phyloP scores from a whole-genome alignment of 192 early-diverging fungal species.

The Coemansia sp. region DNA sequence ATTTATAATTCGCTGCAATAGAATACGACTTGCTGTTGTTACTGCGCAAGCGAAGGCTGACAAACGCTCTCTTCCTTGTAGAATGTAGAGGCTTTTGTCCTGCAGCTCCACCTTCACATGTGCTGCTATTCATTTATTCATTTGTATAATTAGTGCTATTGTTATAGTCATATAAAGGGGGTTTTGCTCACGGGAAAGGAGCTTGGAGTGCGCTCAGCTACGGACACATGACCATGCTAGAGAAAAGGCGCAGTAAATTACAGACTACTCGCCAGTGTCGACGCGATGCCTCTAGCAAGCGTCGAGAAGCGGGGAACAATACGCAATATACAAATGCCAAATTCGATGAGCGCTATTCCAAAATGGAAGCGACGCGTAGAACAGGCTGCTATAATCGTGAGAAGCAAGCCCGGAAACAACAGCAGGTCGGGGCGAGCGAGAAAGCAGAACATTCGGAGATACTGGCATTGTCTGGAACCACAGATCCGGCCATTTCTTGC shows the following conservation, averaged over 20 bases:
- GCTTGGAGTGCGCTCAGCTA: neutral
- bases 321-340: neutral
- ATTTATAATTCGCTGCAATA: neutral
- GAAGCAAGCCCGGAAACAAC: neutral
- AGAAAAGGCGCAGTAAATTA: neutral
- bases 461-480: neutral
- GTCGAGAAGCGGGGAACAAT: neutral
- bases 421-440: neutral
- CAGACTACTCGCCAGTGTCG: neutral
- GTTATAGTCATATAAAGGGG: neutral
- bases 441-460: neutral
- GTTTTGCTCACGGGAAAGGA: neutral
- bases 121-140: neutral
- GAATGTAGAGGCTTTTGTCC: neutral
- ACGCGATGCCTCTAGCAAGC: neutral
- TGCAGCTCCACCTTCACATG: neutral
- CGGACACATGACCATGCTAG: neutral
- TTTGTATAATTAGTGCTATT: neutral
- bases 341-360: neutral
- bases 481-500: neutral
- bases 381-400: neutral
- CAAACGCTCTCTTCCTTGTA: neutral
- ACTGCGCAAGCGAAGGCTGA: neutral
- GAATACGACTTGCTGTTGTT: neutral
- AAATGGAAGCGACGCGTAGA: neutral